Base-by-base conservation (phyloP, 441 rosid genomes). In the Bruguiera hainesii region DNA sequence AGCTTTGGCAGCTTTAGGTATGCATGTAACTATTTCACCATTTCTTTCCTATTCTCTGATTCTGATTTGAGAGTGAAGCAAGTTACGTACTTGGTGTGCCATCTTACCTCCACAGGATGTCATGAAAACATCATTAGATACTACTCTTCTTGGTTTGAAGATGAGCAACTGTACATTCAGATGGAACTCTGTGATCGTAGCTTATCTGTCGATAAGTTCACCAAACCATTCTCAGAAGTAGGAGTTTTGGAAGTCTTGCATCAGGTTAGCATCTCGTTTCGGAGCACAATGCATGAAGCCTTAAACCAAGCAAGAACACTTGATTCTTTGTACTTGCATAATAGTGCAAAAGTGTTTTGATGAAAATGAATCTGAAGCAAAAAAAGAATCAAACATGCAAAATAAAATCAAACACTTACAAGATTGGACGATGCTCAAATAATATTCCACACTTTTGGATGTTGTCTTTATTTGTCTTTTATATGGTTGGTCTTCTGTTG, bases 131-230 rank as follows among this genome's bases (percentile, higher is more conserved):
- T 89, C 33, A 90, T 90, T 72, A 92, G 93, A 57, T 95, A 89
- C 74, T 89, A 86, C 84, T 79, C 83, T 72, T 89, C 99, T 25
- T 95, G 99, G 99, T 92, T 95, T 76, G 99, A 95, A 75, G 79
- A 85, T 73, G 96, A 87, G 76, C 89, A 90, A 67, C 84, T 95
- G 51, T 90, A 95, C 84, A 95, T 95, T 81, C 98, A 95, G 78
- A 85, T 89, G 83, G 99, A 95, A 78, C 88, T 95, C 29, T 90
- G 99, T 42, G 94, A 94, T 79, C 73, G 71, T 82, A 88, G 94
- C 82, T 81, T 94, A 77, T 88, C 94, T 67, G 74, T 75, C 63
- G 71, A 78, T 59, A 87, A 67, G 62, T 64, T 69, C 73, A 76
- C 78, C 46, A 72, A 68, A 42, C 73, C 73, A 73, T 74, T 78